Evolutionary conservation across 805 yeast species (phyloP).

Genomic region (Cyberlindnera suaveolens): DNA sequence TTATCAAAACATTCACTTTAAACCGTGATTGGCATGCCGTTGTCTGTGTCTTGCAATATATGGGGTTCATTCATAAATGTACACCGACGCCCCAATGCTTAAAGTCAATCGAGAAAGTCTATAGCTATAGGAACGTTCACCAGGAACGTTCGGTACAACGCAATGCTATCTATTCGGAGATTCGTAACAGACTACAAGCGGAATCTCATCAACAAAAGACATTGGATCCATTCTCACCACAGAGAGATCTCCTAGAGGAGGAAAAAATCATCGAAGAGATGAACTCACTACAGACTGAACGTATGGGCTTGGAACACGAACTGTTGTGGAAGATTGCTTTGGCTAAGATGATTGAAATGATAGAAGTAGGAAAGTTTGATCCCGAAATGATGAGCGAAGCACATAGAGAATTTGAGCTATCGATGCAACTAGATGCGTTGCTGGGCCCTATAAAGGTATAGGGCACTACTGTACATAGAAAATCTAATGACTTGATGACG

Average conservation of each 20-base stretch:
- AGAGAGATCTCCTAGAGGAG: not conserved
- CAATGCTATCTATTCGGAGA: not conserved
- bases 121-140: not conserved
- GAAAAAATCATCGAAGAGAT: not conserved
- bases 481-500: not conserved
- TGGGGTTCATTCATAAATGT: slow-evolving; percentile 15
- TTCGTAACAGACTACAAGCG: slow-evolving; percentile 1
- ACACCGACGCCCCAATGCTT: slow-evolving; percentile 8
- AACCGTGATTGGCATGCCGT: slow-evolving; percentile 13
- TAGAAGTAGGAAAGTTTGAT: not conserved
- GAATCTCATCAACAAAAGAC: not conserved
- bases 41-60: slow-evolving; percentile 19
- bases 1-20: slow-evolving; percentile 13
- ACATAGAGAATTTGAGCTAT: slow-evolving; percentile 1
- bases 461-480: not conserved
- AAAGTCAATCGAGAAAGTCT: slow-evolving; percentile 2
- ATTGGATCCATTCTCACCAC: slow-evolving; percentile 11
- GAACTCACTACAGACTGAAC: not conserved
- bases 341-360: slow-evolving; percentile 6
- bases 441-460: slow-evolving; percentile 1
- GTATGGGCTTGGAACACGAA: not conserved
- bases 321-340: slow-evolving; percentile 10
- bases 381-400: not conserved
- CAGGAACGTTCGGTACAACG: not conserved
- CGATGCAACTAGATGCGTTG: not conserved